Conservation (phyloP, 2,329 filamentous ascomycete species). For the Cephalotrichum gorgonifer region DNA sequence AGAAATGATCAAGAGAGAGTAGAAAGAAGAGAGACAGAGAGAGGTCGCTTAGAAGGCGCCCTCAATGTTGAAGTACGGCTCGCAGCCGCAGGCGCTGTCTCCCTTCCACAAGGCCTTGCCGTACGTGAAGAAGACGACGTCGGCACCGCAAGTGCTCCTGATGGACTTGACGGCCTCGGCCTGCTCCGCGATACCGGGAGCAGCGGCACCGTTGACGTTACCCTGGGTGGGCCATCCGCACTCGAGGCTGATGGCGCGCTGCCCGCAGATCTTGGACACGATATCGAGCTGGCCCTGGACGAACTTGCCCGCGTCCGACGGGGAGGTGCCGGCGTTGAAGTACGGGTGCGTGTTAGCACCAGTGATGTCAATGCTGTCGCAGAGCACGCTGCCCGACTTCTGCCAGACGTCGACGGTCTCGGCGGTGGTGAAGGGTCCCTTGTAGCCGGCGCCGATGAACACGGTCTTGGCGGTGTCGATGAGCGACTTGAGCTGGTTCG, state of each 20-base stretch:
- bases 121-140: conserved; percentile 74
- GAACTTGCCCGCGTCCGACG: conserved; percentile 63
- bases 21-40: no score
- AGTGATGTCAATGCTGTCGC: conserved; percentile 64
- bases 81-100: conserved; percentile 57
- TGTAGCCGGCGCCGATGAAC: conserved; percentile 58
- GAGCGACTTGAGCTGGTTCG: conserved; percentile 56
- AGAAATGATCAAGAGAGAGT: conserved; percentile 1
- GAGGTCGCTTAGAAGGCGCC: conserved; percentile 7
- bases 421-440: conserved; percentile 68
- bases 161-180: conserved; percentile 62
- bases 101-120: conserved; percentile 76
- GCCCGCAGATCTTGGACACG: conserved; percentile 62
- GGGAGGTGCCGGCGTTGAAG: conserved; percentile 66
- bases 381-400: conserved; percentile 51
- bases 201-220: conserved; percentile 58
- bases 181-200: conserved; percentile 61
- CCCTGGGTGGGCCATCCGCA: conserved; percentile 78
- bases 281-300: conserved; percentile 62
- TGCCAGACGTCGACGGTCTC: conserved; percentile 77
- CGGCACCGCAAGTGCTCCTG: conserved; percentile 50
- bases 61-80: conserved; percentile 66
- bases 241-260: conserved; percentile 74
- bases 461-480: conserved; percentile 55
- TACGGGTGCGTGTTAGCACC: conserved; percentile 87